phyloP scores from a whole-genome alignment of 2,329 filamentous ascomycete genomes.

The Pseudogymnoascus sp. region DNA sequence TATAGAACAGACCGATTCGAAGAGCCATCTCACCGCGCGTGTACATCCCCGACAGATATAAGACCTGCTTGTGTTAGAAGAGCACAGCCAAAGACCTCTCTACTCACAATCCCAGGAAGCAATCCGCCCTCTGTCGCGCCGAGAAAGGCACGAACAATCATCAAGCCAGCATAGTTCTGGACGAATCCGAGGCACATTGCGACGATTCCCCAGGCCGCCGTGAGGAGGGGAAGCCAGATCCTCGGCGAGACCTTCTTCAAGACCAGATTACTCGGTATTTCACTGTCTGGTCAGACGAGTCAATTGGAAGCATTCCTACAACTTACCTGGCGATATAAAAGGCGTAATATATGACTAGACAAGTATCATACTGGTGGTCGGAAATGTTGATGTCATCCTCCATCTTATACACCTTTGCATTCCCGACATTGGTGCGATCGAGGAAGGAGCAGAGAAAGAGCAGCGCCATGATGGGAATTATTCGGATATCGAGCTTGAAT shows the following conservation, averaged over 20 bases:
- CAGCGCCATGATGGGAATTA: slow-evolving; percentile 55
- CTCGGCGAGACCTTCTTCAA: slow-evolving; percentile 47
- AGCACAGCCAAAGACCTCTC: background rate
- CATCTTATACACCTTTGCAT: slow-evolving; percentile 59
- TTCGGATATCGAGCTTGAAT: slow-evolving; percentile 48
- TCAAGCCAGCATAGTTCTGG: slow-evolving; percentile 41
- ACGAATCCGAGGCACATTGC: slow-evolving; percentile 52
- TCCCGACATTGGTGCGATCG: slow-evolving; percentile 67
- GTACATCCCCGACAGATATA: slow-evolving; percentile 59
- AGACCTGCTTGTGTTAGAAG: slow-evolving; percentile 34
- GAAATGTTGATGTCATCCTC: slow-evolving; percentile 51
- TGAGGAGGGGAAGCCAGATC: slow-evolving; percentile 59
- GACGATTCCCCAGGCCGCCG: slow-evolving; percentile 58
- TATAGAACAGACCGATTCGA: slow-evolving; percentile 66
- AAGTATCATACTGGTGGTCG: slow-evolving; percentile 56
- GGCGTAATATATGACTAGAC: slow-evolving; percentile 58
- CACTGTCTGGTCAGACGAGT: slow-evolving; percentile 24
- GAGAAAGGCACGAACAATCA: slow-evolving; percentile 53
- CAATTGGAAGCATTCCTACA: background rate
- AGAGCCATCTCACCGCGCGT: slow-evolving; percentile 36
- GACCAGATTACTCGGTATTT: slow-evolving; percentile 51
- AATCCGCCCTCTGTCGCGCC: slow-evolving; percentile 59
- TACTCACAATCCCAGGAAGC: slow-evolving; percentile 54
- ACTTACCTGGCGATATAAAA: slow-evolving; percentile 52
- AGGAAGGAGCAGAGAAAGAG: slow-evolving; percentile 59